Evolutionary conservation across 2,329 filamentous ascomycete genomes (phyloP).

Genomic region (Penicillium vulpinum): DNA sequence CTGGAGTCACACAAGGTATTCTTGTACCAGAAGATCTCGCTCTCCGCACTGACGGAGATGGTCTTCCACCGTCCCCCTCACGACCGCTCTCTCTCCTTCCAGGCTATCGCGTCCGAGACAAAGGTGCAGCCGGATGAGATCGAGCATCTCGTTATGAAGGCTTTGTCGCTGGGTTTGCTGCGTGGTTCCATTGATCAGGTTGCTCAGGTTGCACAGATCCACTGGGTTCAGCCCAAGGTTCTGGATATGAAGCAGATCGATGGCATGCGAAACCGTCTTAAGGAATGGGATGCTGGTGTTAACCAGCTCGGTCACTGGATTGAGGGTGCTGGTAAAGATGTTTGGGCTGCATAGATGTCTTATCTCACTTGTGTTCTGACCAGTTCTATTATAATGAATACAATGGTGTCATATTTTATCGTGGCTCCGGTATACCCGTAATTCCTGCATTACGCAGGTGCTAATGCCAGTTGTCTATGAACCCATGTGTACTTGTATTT

Average conservation of each 20-base stretch:
- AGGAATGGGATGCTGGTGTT: conserved; percentile 94
- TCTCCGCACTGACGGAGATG: conserved; percentile 91
- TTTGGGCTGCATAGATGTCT: conserved; percentile 75
- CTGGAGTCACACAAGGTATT: conserved; percentile 78
- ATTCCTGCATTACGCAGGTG: too few species aligned
- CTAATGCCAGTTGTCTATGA: too few species aligned
- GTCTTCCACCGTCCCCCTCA: conserved; percentile 95
- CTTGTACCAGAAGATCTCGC: conserved; percentile 95
- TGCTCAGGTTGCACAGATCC: conserved; percentile 87
- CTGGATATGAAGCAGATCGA: conserved; percentile 93
- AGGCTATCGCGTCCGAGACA: conserved; percentile 84
- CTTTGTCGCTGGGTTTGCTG: conserved; percentile 86
- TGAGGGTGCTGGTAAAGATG: conserved; percentile 87
- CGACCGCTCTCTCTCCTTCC: conserved; percentile 90
- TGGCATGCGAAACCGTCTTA: conserved; percentile 81
- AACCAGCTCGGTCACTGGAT: conserved; percentile 98
- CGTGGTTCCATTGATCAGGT: conserved; percentile 96
- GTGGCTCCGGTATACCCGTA: not conserved
- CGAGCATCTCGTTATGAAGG: conserved; percentile 98
- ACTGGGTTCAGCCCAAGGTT: conserved; percentile 99
- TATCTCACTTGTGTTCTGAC: conserved; percentile 8
- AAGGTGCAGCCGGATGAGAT: conserved; percentile 90
- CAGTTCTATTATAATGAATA: conserved; percentile 27
- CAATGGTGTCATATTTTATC: conserved; percentile 9
- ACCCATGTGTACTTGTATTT: not conserved